Percentiles rank a stretch among this genome's conserved stretches.
phyloP scores from a whole-genome alignment of 441 rosid genomes.

The Viola pubescens region DNA sequence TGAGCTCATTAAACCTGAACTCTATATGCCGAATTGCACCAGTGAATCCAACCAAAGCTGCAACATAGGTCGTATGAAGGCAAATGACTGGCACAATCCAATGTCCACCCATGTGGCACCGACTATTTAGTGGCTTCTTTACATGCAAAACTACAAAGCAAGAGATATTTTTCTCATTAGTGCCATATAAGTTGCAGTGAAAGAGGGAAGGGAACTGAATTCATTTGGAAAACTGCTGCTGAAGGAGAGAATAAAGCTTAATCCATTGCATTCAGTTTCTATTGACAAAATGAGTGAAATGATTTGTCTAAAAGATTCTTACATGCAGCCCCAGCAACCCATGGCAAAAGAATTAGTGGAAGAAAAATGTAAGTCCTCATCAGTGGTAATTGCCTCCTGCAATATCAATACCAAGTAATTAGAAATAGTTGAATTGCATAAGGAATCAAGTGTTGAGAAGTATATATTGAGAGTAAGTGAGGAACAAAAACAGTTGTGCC shows the following conservation, averaged over 20 bases:
- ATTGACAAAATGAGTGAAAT: slow-evolving; percentile 5
- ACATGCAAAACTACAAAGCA: slow-evolving; percentile 45
- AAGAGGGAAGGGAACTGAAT: background rate
- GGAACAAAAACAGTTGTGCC: background rate
- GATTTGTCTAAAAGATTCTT: slow-evolving; percentile 24
- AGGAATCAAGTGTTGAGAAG: too few relatives aligned
- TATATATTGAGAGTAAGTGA: background rate
- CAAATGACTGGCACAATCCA: too few relatives aligned
- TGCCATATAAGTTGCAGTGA: background rate
- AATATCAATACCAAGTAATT: too few relatives aligned
- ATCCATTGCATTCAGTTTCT: slow-evolving; percentile 5
- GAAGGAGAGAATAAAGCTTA: background rate
- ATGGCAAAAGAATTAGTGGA: slow-evolving; percentile 47
- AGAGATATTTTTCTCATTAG: slow-evolving; percentile 22
- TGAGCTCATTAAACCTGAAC: slow-evolving; percentile 81
- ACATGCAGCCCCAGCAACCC: slow-evolving; percentile 68
- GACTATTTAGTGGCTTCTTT: slow-evolving; percentile 46
- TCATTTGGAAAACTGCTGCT: slow-evolving; percentile 2
- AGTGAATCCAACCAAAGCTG: too few relatives aligned
- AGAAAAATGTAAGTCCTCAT: slow-evolving; percentile 27
- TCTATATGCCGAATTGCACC: slow-evolving; percentile 65
- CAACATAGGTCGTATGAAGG: too few relatives aligned
- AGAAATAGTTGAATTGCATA: too few relatives aligned
- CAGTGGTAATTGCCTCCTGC: too few relatives aligned
- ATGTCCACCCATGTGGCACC: background rate